Evolutionary conservation across 768 basidiomycete species (phyloP), one percentile per base, ranked within the genome.

Genomic region (Austroboletus eburneus): DNA sequence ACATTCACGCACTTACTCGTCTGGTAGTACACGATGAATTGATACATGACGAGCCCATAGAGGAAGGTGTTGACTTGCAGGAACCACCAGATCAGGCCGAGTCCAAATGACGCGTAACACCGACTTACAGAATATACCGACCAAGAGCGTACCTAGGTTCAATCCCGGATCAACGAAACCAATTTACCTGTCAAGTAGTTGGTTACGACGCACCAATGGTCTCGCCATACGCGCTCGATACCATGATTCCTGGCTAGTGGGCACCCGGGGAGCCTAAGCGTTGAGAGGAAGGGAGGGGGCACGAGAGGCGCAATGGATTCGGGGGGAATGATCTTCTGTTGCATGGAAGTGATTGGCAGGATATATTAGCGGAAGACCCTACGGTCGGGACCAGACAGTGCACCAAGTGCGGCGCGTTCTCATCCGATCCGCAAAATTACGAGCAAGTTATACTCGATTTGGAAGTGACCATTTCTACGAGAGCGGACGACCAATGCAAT

Each of bases 21-120:
- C 38, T 57, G 63, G 52, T 66, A 59, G 49, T 75, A 75, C 7
- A 60, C 51, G 7, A 65, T 61, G 49, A 74, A 75, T 46, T 74
- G 72, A 55, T 67, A 72, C 2, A 63, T 62, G 49, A 74, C 73
- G 12, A 73, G 59, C 1, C 73, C 73, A 46, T 69, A 74, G 12
- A 75, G 51, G 34, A 45, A 59, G 14, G 60, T 62, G 30, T 62
- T 62, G 38, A 62, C 60, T 62, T 24, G 17, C 9, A 30, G 9
- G 18, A 5, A 20, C 18, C 3, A n/a, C 23, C 4, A 2, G 3
- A 5, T 55, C 39, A 48, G 21, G 4, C 5, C 4, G n/a, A 16
- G 16, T 14, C 2, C 14, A 24, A 23, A 30, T 5, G 21, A 38
- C 3, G 14, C 18, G 16, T 29, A 33, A 24, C 23, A 14, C 16